A percentile compares a stretch with the other conserved stretches of the same genome.
Evolutionary conservation across 805 yeast genomes (phyloP).

Genomic region (Ogataea dorogensis): DNA sequence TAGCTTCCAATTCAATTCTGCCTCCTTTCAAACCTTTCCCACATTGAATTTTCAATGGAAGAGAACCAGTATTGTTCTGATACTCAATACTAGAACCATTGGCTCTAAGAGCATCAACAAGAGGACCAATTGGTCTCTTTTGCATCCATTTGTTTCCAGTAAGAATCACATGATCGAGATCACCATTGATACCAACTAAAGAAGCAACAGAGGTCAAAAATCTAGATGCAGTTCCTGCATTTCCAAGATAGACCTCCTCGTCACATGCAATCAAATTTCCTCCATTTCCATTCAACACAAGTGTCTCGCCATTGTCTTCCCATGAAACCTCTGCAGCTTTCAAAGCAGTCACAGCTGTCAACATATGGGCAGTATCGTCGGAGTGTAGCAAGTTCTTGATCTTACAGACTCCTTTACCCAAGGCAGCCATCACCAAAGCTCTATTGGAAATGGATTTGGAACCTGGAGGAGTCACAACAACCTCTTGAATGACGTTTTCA

Average conservation of each 20-base stretch:
- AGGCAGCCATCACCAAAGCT: constrained; percentile 88
- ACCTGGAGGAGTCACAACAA: constrained; percentile 82
- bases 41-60: constrained; percentile 74
- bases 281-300: constrained; percentile 80
- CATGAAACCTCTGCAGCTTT: constrained; percentile 79
- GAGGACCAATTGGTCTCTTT: constrained; percentile 94
- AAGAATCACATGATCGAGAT: constrained; percentile 50
- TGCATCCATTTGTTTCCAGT: constrained; percentile 98
- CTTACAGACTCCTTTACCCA: constrained; percentile 81
- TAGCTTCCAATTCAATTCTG: constrained; percentile 88
- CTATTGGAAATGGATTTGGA: constrained; percentile 96
- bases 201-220: constrained; percentile 91
- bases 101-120: constrained; percentile 81
- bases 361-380: constrained; percentile 94
- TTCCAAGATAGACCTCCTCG: constrained; percentile 81
- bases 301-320: constrained; percentile 89
- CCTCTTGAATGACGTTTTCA: constrained; percentile 35
- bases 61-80: constrained; percentile 71
- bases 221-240: constrained; percentile 97
- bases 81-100: constrained; percentile 80
- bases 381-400: constrained; percentile 88
- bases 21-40: constrained; percentile 83
- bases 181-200: constrained; percentile 55
- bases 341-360: constrained; percentile 75
- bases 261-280: constrained; percentile 66